Evolutionary conservation across 2,329 filamentous ascomycete species (phyloP), one percentile per base, ranked within the genome.

Genomic region (Colletotrichum musae): DNA sequence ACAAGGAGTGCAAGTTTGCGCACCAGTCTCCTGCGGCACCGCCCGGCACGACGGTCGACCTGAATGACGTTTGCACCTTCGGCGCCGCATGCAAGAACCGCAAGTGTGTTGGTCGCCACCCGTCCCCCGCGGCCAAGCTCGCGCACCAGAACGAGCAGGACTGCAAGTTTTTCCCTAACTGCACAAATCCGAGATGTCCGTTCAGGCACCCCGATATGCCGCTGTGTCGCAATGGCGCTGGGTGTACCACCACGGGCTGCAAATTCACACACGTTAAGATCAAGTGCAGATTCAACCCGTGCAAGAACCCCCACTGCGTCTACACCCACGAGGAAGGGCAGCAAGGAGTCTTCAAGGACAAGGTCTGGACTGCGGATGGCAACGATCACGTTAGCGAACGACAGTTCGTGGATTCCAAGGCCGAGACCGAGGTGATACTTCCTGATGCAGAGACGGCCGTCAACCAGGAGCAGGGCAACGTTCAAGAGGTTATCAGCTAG

Each of bases 271-370:
- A 99, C 82, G 83, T 93, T 73, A 91, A 92, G 79, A 93, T 91
- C 56, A 88, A 92, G 79, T 99, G 96, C 90, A 94, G 91, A 78
- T 98, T 93, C 83, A 95, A 91, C 74, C 96, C 95, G 0, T 99
- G 96, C 82, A 88, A 94, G 72, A 98, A 98, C 82, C 89, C 92
- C n/a, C 88, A 85, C 74, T 99, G 96, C 80, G 87, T 91, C 5
- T 98, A 94, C 84, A 94, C 94, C 80, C 96, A 99, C 80, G 92
- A 91, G 48, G 94, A 97, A 63, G 96, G 95, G 13, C 96, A 99
- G 83, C 90, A 93, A 74, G 94, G 93, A 58, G 89, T 88, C 15
- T 95, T 94, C 81, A 89, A 91, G 70, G 94, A 97, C 80, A 98
- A 97, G 83, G 94, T 97, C 32, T 98, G 95, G 95, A 94, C 91